These are phyloP conservation scores for Trametes cubensis DNA, from an alignment of 768 basidiomycete genomes.

Conservation along the genomic window DNA sequence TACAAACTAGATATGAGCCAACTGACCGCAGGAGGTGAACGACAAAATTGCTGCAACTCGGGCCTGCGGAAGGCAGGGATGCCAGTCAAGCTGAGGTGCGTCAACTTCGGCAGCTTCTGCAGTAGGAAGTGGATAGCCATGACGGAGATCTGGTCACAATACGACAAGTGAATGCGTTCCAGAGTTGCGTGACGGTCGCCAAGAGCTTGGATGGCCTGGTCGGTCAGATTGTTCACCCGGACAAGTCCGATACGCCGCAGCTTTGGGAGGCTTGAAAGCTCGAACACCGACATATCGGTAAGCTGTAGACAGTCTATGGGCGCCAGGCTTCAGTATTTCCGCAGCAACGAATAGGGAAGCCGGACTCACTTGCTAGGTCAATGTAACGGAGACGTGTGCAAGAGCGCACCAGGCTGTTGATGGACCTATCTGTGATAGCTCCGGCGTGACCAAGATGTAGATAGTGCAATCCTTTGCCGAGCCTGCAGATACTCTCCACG, in stretches of 20 bases:
- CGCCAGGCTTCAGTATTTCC: neutral
- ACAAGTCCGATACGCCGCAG: slow-evolving; percentile 94
- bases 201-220: slow-evolving; percentile 88
- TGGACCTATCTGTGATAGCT: slow-evolving; percentile 87
- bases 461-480: slow-evolving; percentile 93
- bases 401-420: slow-evolving; percentile 77
- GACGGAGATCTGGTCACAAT: slow-evolving; percentile 94
- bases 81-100: slow-evolving; percentile 97
- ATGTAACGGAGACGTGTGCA: slow-evolving; percentile 94
- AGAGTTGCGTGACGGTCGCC: slow-evolving; percentile 83
- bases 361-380: slow-evolving; percentile 87
- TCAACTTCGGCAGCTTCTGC: slow-evolving; percentile 85
- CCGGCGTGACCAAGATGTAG: slow-evolving; percentile 92
- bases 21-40: slow-evolving; percentile 81
- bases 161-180: slow-evolving; percentile 95
- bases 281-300: slow-evolving; percentile 93
- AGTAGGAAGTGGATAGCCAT: slow-evolving; percentile 90
- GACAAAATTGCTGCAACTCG: slow-evolving; percentile 88
- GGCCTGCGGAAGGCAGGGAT: slow-evolving; percentile 85
- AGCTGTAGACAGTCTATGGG: slow-evolving; percentile 75
- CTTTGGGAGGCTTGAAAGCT: slow-evolving; percentile 84
- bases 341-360: neutral
- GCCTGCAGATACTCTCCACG: slow-evolving; percentile 78
- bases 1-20: neutral
- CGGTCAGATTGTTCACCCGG: slow-evolving; percentile 89